Percentiles rank a stretch among this genome's conserved stretches.
phyloP scores from a whole-genome alignment of 1,139 yeast species.

The Protomyces arabidopsidicola region DNA sequence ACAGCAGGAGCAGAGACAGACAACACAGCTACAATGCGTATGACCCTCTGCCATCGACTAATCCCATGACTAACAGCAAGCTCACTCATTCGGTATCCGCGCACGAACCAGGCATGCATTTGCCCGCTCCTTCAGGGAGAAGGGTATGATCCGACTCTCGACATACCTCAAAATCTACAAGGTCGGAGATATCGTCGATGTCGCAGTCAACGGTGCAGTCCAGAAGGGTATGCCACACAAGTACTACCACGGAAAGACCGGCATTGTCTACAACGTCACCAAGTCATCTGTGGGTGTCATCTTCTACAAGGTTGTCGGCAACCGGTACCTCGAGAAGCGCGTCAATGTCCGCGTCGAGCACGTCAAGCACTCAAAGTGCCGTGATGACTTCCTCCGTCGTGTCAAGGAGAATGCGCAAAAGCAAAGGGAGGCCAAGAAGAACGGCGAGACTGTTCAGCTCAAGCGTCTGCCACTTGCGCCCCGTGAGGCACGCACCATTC shows the following conservation, averaged over 20 bases:
- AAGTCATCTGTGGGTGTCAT: conserved; percentile 97
- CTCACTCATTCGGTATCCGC: conserved; percentile 53
- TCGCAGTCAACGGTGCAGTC: conserved; percentile 94
- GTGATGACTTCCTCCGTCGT: conserved; percentile 98
- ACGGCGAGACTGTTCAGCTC: conserved; percentile 82
- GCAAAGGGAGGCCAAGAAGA: conserved; percentile 90
- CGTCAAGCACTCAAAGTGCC: conserved; percentile 99
- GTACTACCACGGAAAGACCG: conserved; percentile 99
- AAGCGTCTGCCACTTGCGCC: conserved; percentile 99
- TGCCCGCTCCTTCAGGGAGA: conserved; percentile 30
- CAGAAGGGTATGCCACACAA: conserved; percentile 99
- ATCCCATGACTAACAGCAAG: conserved; percentile 51
- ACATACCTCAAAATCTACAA: conserved; percentile 96
- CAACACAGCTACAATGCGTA: not conserved
- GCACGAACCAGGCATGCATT: conserved; percentile 31
- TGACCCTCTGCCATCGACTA: not conserved
- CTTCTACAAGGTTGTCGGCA: conserved; percentile 96
- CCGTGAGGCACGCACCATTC: conserved; percentile 82
- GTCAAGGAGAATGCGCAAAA: conserved; percentile 93
- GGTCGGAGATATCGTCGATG: conserved; percentile 99
- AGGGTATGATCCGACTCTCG: conserved; percentile 50
- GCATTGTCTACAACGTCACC: conserved; percentile 98
- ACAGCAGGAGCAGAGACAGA: not conserved
- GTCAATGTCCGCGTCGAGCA: conserved; percentile 98
- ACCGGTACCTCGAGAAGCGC: conserved; percentile 99